A percentile compares a stretch with the other conserved stretches of the same genome.
These are phyloP conservation scores for Periconia macrospinosa DNA, from an alignment of 2,329 filamentous ascomycete genomes.

Conservation along the genomic window DNA sequence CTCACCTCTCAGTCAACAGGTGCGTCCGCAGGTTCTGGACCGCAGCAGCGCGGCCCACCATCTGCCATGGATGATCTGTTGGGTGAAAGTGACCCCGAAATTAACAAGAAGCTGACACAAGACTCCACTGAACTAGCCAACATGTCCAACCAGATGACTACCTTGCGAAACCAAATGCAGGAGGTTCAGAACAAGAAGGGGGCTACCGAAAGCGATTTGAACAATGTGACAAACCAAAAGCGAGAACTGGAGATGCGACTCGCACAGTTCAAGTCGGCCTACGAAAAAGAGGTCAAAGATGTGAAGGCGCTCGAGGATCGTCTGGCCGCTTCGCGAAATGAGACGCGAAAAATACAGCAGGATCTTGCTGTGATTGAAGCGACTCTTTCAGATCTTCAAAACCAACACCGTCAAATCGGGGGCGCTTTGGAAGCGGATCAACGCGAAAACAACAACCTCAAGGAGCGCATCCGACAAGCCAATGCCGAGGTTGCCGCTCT, in stretches of 20 bases:
- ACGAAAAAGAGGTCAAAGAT: slow-evolving; percentile 90
- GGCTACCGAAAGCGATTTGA: slow-evolving; percentile 78
- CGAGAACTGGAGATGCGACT: slow-evolving; percentile 89
- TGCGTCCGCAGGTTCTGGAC: slow-evolving; percentile 52
- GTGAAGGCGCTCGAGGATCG: slow-evolving; percentile 85
- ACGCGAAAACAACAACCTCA: slow-evolving; percentile 81
- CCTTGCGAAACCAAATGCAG: slow-evolving; percentile 89
- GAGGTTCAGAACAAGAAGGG: slow-evolving; percentile 82
- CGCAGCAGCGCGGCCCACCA: slow-evolving; percentile 44
- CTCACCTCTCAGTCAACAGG: slow-evolving; percentile 78
- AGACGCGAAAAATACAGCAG: slow-evolving; percentile 80
- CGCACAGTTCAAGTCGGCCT: slow-evolving; percentile 80
- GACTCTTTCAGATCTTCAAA: slow-evolving; percentile 77
- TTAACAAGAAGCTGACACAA: slow-evolving; percentile 82
- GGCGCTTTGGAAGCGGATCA: slow-evolving; percentile 81
- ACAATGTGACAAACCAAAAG: slow-evolving; percentile 81
- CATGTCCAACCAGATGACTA: slow-evolving; percentile 91
- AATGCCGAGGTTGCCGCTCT: slow-evolving; percentile 83
- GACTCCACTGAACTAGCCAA: slow-evolving; percentile 94
- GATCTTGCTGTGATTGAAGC: slow-evolving; percentile 84
- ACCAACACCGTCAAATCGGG: slow-evolving; percentile 76
- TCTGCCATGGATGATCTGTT: slow-evolving; percentile 78
- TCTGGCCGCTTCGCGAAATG: slow-evolving; percentile 71
- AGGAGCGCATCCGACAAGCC: slow-evolving; percentile 81
- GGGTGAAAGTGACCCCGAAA: slow-evolving; percentile 85